Evolutionary conservation across 345 rosid genomes (phyloP).

Genomic region (Eucalyptus melliodora): DNA sequence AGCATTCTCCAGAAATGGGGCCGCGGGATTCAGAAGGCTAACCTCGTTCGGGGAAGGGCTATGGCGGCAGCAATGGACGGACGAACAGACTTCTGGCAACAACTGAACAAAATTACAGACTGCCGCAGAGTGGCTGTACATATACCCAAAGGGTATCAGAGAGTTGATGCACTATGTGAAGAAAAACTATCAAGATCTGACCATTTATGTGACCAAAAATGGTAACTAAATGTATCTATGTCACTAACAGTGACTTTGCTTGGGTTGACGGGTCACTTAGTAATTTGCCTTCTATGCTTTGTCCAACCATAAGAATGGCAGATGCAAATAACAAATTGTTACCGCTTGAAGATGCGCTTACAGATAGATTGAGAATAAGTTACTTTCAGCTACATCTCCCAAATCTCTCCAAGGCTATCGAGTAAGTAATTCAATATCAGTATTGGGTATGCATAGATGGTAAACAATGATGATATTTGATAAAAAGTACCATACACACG

Average conservation of each 20-base stretch:
- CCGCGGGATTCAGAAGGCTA: too few species aligned
- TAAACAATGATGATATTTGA: background rate
- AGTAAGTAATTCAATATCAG: background rate
- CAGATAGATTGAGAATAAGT: slow-evolving; percentile 17
- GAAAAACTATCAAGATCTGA: slow-evolving; percentile 6
- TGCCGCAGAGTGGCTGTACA: slow-evolving; percentile 9
- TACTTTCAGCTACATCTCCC: slow-evolving; percentile 8
- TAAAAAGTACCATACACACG: background rate
- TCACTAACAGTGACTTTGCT: background rate
- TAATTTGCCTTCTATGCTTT: background rate
- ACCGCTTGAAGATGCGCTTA: slow-evolving; percentile 2
- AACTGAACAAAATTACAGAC: background rate
- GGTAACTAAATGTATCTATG: background rate
- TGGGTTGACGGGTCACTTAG: background rate
- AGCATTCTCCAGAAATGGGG: too few species aligned
- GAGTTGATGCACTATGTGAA: slow-evolving; percentile 1
- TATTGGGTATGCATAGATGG: background rate
- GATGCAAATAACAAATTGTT: slow-evolving; percentile 7
- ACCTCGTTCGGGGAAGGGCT: too few species aligned
- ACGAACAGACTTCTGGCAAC: too few species aligned
- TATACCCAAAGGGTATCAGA: slow-evolving; percentile 18
- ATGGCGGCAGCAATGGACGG: too few species aligned
- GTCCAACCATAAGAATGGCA: slow-evolving; percentile 8
- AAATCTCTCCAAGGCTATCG: slow-evolving; percentile 8
- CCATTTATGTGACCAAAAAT: slow-evolving; percentile 27